Conservation (phyloP, 2,329 filamentous ascomycete genomes). For the Albifimbria verrucaria region DNA sequence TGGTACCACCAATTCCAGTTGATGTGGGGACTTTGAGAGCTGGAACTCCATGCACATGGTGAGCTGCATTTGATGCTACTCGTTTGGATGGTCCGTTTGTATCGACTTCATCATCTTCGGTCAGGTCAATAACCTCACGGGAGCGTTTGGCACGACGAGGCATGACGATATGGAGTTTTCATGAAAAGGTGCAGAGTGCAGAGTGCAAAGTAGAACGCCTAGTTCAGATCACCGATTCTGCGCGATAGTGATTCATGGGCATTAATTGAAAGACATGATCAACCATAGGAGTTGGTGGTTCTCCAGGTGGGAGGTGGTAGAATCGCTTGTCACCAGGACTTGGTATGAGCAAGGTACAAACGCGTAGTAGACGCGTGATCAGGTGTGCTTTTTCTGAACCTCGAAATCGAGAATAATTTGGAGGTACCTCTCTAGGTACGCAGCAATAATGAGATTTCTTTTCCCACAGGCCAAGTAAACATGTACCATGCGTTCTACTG, state of each 20-base stretch:
- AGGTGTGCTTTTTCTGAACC: too few species aligned
- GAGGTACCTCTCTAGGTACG: too few species aligned
- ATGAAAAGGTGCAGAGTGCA: not conserved
- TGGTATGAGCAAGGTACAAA: not conserved
- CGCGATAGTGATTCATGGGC: too few species aligned
- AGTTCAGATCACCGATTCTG: too few species aligned
- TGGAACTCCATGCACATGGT: constrained; percentile 2
- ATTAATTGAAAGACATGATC: too few species aligned
- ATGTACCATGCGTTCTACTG: too few species aligned
- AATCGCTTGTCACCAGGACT: not conserved
- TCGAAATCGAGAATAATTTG: too few species aligned
- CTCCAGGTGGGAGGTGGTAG: not conserved
- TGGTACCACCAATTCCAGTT: constrained; percentile 15
- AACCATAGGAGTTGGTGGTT: not conserved
- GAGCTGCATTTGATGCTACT: constrained; percentile 10
- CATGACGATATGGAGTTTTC: constrained; percentile 11
- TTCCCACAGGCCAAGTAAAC: too few species aligned
- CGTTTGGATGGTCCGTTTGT: not conserved
- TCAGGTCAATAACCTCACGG: constrained; percentile 38
- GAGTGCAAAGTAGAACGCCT: too few species aligned
- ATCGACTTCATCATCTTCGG: constrained; percentile 28
- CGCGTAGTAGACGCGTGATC: not conserved
- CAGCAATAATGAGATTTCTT: too few species aligned
- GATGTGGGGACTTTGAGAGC: too few species aligned
- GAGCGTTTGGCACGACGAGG: constrained; percentile 30